Percentiles rank a stretch among this genome's conserved stretches.
phyloP scores from a whole-genome alignment of 73 alveolate genomes.

The Paramecium bursaria region DNA sequence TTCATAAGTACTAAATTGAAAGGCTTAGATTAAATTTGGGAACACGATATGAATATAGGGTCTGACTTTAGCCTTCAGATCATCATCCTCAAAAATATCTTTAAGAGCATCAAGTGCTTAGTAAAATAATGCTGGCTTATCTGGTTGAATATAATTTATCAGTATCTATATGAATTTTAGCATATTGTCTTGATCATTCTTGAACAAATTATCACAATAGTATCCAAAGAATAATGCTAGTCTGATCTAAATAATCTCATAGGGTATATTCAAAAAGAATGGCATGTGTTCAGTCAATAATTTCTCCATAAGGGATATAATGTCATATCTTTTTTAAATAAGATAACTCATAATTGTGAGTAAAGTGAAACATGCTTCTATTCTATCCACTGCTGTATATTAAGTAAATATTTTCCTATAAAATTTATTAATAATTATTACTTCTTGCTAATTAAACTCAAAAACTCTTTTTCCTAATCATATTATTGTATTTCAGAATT shows the following conservation, averaged over 20 bases:
- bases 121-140: slow-evolving; percentile 39
- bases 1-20: slow-evolving; percentile 26
- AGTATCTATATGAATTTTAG: not conserved
- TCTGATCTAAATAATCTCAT: slow-evolving; percentile 57
- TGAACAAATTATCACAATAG: slow-evolving; percentile 57
- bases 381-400: slow-evolving; percentile 42
- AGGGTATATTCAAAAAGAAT: slow-evolving; percentile 20
- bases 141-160: slow-evolving; percentile 27
- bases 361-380: slow-evolving; percentile 50
- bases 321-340: slow-evolving; percentile 58
- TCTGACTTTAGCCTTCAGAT: slow-evolving; percentile 1
- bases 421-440: not conserved
- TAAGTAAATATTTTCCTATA: slow-evolving; percentile 17
- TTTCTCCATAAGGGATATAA: slow-evolving; percentile 35
- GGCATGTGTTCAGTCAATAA: slow-evolving; percentile 28
- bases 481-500: slow-evolving; percentile 4
- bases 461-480: slow-evolving; percentile 10
- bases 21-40: slow-evolving; percentile 15
- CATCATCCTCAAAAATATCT: slow-evolving; percentile 68
- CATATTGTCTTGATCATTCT: slow-evolving; percentile 42
- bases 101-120: slow-evolving; percentile 65
- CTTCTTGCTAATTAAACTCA: slow-evolving; percentile 17
- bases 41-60: slow-evolving; percentile 15
- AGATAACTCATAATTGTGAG: slow-evolving; percentile 65
- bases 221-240: slow-evolving; percentile 60